phyloP scores from a whole-genome alignment of 164 flowering plant species.

The Vitis labrusca region DNA sequence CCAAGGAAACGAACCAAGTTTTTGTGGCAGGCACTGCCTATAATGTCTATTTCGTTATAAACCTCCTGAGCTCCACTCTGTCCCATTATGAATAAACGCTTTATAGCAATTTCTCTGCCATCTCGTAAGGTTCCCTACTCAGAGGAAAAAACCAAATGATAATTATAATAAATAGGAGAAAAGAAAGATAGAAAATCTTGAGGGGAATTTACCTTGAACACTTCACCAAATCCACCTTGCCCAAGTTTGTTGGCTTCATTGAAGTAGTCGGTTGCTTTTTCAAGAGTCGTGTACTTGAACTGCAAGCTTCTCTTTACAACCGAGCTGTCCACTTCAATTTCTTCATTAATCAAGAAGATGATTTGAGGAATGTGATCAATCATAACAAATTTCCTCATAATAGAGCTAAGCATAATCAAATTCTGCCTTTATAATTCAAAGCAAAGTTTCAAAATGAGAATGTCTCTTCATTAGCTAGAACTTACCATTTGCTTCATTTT shows the following conservation, averaged over 20 bases:
- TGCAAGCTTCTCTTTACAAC: conserved; percentile 13
- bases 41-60: conserved; percentile 43
- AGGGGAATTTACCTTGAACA: conserved; percentile 45
- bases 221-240: conserved; percentile 65
- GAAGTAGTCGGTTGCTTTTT: conserved; percentile 58
- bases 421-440: neutral
- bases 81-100: conserved; percentile 31
- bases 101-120: conserved; percentile 60
- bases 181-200: neutral
- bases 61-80: conserved; percentile 24
- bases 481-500: conserved; percentile 12
- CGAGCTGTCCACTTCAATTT: conserved; percentile 6
- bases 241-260: conserved; percentile 46
- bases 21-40: conserved; percentile 46
- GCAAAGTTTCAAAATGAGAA: neutral
- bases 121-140: conserved; percentile 48
- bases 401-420: no score
- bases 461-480: neutral
- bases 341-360: conserved; percentile 1
- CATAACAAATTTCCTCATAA: neutral
- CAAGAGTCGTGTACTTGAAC: conserved; percentile 58
- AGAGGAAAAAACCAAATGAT: neutral
- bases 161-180: neutral
- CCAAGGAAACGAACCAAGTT: conserved; percentile 59
- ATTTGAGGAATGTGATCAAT: neutral